These are phyloP conservation scores for Lentinus polychrous DNA, from an alignment of 1,284 basidiomycete genomes.

Conservation along the genomic window DNA sequence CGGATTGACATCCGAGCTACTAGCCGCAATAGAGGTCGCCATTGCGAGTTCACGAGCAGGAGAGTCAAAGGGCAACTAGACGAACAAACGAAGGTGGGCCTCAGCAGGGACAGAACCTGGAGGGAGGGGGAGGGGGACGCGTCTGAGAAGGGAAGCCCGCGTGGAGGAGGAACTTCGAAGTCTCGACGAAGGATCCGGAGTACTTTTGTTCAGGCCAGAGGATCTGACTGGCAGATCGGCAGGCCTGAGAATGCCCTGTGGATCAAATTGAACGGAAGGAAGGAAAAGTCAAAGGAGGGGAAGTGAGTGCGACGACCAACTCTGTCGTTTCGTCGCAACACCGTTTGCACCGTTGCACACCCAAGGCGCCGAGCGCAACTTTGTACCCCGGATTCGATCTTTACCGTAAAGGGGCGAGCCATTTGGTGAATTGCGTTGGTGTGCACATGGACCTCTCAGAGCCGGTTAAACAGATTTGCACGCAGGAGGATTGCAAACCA, in stretches of 20 bases:
- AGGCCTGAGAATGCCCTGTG: not conserved
- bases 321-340: too few species aligned
- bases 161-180: not conserved
- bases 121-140: not conserved
- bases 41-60: not conserved
- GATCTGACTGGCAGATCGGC: not conserved
- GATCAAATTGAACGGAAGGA: not conserved
- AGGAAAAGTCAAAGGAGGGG: conserved; percentile 1
- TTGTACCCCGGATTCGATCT: too few species aligned
- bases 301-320: conserved; percentile 6
- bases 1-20: conserved; percentile 7
- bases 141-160: not conserved
- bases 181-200: not conserved
- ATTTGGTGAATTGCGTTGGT: too few species aligned
- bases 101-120: not conserved
- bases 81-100: not conserved
- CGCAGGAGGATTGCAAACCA: too few species aligned
- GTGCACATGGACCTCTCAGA: too few species aligned
- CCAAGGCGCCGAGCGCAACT: too few species aligned
- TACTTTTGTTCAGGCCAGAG: conserved; percentile 3
- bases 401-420: too few species aligned
- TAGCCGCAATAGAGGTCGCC: not conserved
- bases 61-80: conserved; percentile 1
- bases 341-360: too few species aligned
- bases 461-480: too few species aligned